phyloP scores from a whole-genome alignment of 768 basidiomycete species.

The Filobasidium floriforme region DNA sequence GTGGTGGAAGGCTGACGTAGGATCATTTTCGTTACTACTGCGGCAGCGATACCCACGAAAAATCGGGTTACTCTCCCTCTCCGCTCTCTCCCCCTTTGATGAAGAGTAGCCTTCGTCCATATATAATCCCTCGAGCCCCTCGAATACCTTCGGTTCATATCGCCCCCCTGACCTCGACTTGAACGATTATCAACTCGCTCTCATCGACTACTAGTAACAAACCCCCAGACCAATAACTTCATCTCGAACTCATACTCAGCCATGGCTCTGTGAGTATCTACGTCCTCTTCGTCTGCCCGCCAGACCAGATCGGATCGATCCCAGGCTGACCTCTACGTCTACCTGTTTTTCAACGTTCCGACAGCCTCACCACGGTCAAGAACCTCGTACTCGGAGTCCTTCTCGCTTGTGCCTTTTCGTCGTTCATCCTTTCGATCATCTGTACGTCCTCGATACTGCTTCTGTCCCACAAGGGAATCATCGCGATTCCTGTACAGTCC shows the following conservation, averaged over 20 bases:
- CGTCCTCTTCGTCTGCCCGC: not conserved
- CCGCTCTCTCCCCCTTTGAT: too few relatives aligned
- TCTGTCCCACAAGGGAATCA: not conserved
- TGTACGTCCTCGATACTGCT: not conserved
- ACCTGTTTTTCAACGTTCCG: not conserved
- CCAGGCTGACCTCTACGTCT: not conserved
- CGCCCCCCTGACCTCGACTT: too few relatives aligned
- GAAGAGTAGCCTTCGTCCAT: too few relatives aligned
- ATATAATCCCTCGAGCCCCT: too few relatives aligned
- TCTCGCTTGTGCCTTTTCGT: slow-evolving; percentile 18
- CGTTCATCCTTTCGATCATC: slow-evolving; percentile 24
- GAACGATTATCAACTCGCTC: too few relatives aligned
- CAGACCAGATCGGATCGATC: not conserved
- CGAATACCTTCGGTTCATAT: too few relatives aligned
- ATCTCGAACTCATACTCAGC: not conserved
- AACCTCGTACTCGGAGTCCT: slow-evolving; percentile 14
- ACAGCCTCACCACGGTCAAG: slow-evolving; percentile 21
- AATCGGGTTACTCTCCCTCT: too few relatives aligned
- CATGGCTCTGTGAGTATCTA: slow-evolving; percentile 8
- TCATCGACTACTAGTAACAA: too few relatives aligned
- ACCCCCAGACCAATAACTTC: too few relatives aligned
- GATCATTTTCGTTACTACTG: too few relatives aligned
- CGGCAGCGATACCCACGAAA: too few relatives aligned
- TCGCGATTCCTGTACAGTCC: not conserved
- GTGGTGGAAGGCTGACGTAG: too few relatives aligned